Evolutionary conservation across 2,329 filamentous ascomycete species (phyloP), one percentile per base, ranked within the genome.

Genomic region (Phaeophleospora eucalypticola): DNA sequence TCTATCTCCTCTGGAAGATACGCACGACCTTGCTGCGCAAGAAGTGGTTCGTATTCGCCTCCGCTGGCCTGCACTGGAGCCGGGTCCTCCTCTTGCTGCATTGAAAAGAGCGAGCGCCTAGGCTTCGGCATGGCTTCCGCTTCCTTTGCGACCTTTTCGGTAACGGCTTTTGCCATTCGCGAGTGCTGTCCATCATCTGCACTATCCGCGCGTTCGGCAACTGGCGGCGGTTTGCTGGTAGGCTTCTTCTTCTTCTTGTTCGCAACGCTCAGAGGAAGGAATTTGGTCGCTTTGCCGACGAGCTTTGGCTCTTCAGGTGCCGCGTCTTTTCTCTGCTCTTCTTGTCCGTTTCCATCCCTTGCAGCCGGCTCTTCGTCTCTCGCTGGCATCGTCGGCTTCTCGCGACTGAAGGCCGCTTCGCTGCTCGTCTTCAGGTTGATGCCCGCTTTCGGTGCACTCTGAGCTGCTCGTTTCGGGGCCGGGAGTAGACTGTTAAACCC

Each of bases 401-500:
- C 78, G 46, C 90, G 77, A 64, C 79, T 84, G 64, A 96, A 96
- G 0, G 86, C 89, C 17, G 89, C 87, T 46, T 86, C 81, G 6
- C 87, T 82, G 17, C 88, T 89, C 7, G 90, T 96, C 73, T 87
- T 93, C 49, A 96, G 65, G 60, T 80, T 87, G 41, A 94, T 74
- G 1, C 82, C 79, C 27, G 78, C 76, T 67, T 58, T 78, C 64
- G 61, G 73, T 58, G 29, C 59, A 61, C 17, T 61, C 36, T 59
- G 61, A 47, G 53, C 62, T 2, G 62, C 58, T 49, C 76, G 74
- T 63, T 95, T 97, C 3, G 91, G 90, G 19, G 90, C 77, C 2
- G 91, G 91, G 16, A 97, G 76, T 57, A 95, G 82, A 2, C 89
- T 83, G 65, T 91, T 93, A 72, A 96, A 93, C 2, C 84, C 86